A percentile compares a stretch with the other conserved stretches of the same genome.
Evolutionary conservation across 1,139 yeast species (phyloP).

Genomic region (Arxiozyma slooffiae): DNA sequence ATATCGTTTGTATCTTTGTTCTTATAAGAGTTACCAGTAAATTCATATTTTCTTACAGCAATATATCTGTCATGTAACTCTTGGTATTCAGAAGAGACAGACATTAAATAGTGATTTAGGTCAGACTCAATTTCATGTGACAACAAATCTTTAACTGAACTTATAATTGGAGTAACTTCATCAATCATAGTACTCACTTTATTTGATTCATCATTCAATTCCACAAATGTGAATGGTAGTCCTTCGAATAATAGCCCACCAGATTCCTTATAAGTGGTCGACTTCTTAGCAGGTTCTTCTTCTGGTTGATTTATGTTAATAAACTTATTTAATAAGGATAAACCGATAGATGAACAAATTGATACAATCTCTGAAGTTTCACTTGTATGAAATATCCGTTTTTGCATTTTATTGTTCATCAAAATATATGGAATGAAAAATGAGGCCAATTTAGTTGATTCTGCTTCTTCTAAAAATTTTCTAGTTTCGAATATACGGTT

Average conservation of each 20-base stretch:
- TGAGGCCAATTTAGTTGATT: slow-evolving; percentile 6
- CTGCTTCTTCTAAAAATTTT: not conserved
- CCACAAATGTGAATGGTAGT: slow-evolving; percentile 2
- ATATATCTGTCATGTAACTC: slow-evolving; percentile 5
- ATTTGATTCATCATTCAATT: not conserved
- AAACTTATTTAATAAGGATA: slow-evolving; percentile 4
- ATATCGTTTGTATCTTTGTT: not conserved
- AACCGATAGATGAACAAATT: slow-evolving; percentile 3
- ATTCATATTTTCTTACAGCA: slow-evolving; percentile 1
- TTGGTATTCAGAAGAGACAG: slow-evolving; percentile 8
- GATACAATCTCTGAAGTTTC: slow-evolving; percentile 8
- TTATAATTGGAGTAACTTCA: not conserved
- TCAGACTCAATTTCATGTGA: slow-evolving; percentile 8
- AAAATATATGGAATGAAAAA: slow-evolving; percentile 8
- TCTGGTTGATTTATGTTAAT: slow-evolving; percentile 3
- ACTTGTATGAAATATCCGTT: slow-evolving; percentile 6
- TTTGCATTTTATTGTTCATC: slow-evolving; percentile 3
- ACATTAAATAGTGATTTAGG: slow-evolving; percentile 7
- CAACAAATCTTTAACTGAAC: slow-evolving; percentile 1
- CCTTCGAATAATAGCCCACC: slow-evolving; percentile 1
- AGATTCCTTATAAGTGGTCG: not conserved
- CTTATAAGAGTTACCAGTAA: not conserved
- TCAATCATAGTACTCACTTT: not conserved
- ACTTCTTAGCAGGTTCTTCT: not conserved
- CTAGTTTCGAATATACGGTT: not conserved